Base-by-base conservation (phyloP, 345 rosid genomes). In the Orychophragmus violaceus region DNA sequence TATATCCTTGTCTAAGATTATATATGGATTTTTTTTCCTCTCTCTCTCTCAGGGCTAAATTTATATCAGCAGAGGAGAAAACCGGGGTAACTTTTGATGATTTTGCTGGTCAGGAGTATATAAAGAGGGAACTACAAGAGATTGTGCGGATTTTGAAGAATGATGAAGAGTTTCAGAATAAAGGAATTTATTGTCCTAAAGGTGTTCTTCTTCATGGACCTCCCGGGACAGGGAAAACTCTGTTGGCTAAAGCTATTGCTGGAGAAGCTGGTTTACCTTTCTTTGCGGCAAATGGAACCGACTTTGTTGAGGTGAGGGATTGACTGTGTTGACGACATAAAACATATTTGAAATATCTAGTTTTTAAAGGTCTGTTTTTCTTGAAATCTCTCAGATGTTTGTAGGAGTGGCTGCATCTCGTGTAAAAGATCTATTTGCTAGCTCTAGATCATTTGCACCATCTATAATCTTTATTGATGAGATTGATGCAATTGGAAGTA, bases 331-430 rank as follows among this genome's bases (percentile, higher is more conserved):
- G 33, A 8, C 18, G n/a, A 46, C 25, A 39, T 60, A n/a, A 41
- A 24, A 17, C 29, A 50, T 5, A 19, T 16, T 2, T 3, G 8
- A 28, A 36, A 8, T 48, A 16, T 64, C 36, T 27, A 52, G 19
- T 63, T 45, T 70, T 44, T 54, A 53, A 64, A 39, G 62, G 29
- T 21, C 30, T 59, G 17, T 54, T 45, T 62, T 59, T 17, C 9
- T 57, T 62, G 18, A 29, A 48, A 54, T 62, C 8, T 54, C 18
- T 79, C 53, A 93, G 98, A 93, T 93, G 98, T 93, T 93, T 82
- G 97, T 87, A 73, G 98, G 98, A 5, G 96, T 93, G 59, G 95
- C 98, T 29, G 95, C 98, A 77, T 93, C 98, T 69, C 98, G 98
- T 70, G 98, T 93, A 24, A 93, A 89, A 79, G 98, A 93, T 81